Base-by-base conservation (phyloP, 257 asterid species). In the Capsicum pubescens region DNA sequence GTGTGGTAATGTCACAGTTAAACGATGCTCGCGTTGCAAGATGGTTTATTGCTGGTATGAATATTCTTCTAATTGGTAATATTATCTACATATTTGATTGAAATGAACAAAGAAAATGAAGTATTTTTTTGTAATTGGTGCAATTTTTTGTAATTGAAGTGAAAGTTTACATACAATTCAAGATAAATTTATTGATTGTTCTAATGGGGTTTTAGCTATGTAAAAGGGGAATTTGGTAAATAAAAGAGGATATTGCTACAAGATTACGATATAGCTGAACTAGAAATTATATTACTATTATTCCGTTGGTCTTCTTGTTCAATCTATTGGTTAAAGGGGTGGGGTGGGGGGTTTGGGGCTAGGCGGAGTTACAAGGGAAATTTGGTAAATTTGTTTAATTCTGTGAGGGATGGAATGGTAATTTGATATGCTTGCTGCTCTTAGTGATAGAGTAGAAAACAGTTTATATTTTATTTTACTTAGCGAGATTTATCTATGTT, bases 31-130 rank as follows among this genome's bases (percentile, higher is more conserved):
- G 42, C 80, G 94, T 52, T 94, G 98, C 89, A 94, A 92, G 95
- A 89, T 91, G 90, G 93, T 92, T n/a, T 89, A 84, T 83, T 94
- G 93, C 91, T 94, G 98, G 98, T 94, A 89, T 21, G 92, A 35
- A 3, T 46, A 14, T 21, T 36, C n/a, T n/a, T n/a, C n/a, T n/a
- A n/a, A n/a, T n/a, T n/a, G n/a, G n/a, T n/a, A n/a, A n/a, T n/a
- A n/a, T n/a, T n/a, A n/a, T n/a, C 3, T 52, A 10, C 14, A 52
- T 52, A 21, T 67, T 67, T 3, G 50, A 36, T 67, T n/a, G n/a
- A n/a, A n/a, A n/a, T n/a, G n/a, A n/a, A 35, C 19, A 35, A 3
- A 67, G 19, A 67, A 35, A 13, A 6, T 13, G 50, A 67, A 67
- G 50, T 67, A 15, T 14, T 67, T 16, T 26, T 35, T 67, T 36